These are phyloP conservation scores for Waltergamsia citrina DNA, from an alignment of 2,329 filamentous ascomycete genomes.

Conservation along the genomic window DNA sequence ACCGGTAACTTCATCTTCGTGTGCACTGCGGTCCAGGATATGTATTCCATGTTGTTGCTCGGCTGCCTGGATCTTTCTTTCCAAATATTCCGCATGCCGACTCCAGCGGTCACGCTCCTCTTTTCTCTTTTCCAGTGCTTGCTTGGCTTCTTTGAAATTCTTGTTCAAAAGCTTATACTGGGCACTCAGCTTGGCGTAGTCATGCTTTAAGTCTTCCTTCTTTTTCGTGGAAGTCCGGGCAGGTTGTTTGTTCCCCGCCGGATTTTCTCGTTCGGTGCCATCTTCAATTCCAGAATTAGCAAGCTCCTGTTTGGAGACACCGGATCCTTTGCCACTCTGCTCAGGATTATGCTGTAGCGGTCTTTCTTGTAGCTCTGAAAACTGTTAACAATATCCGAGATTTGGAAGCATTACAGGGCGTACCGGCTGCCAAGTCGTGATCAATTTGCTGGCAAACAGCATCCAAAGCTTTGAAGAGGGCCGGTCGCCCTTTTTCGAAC, in stretches of 20 bases:
- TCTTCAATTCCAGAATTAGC: too few relatives aligned
- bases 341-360: too few relatives aligned
- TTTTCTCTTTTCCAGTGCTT: constrained; percentile 27
- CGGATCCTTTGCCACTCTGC: too few relatives aligned
- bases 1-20: neutral
- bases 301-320: too few relatives aligned
- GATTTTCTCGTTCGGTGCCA: too few relatives aligned
- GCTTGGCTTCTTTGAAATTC: constrained; percentile 30
- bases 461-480: constrained; percentile 28
- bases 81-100: constrained; percentile 30
- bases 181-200: constrained; percentile 25
- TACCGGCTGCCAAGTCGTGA: constrained; percentile 25
- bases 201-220: constrained; percentile 15
- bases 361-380: too few relatives aligned
- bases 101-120: constrained; percentile 34
- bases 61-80: constrained; percentile 30
- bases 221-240: constrained; percentile 4
- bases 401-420: constrained; percentile 3
- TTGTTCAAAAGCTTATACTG: constrained; percentile 29
- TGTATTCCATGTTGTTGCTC: constrained; percentile 25
- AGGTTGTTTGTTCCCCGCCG: neutral
- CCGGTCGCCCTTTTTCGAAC: constrained; percentile 26
- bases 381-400: too few relatives aligned
- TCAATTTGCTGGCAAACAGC: constrained; percentile 29
- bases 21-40: constrained; percentile 12